Base-by-base conservation (phyloP, 306 rosid species). In the Citrullus colocynthis region DNA sequence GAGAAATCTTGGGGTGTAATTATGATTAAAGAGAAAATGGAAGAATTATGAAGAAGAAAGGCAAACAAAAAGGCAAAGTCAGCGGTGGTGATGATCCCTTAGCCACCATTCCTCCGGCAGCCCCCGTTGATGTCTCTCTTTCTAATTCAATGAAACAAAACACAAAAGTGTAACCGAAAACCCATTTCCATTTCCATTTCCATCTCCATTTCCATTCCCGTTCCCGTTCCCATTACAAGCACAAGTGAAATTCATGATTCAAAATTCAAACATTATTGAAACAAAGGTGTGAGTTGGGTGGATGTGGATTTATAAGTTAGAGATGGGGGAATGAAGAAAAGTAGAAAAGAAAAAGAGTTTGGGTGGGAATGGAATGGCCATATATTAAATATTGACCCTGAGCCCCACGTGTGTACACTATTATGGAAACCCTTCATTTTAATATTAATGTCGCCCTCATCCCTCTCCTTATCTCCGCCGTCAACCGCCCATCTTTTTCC, bases 111-210 rank as follows among this genome's bases (percentile, higher is more conserved):
- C 79, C 72, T 55, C 84, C 80, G 42, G 75, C 48, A 1, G 37
- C 36, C 41, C 54, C 64, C 61, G 64, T 37, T 45, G 16, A 34
- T 24, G 65, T 56, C 54, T 82, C 48, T 77, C 57, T 39, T 8
- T 81, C 48, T 82, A 57, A 60, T 44, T 73, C 4, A 52, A 74
- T 28, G 41, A 28, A 49, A 17, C 48, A 17, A 32, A 18, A 36
- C 17, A 2, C 17, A 42, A 64, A 82, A 76, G 77, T 78, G 94
- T 90, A 91, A 94, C 96, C 34, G 94, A 87, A 74, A 86, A 77
- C 62, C 62, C 7, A 52, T 16, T 52, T 11, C 14, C 51, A 45
- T 45, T 45, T 17, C 57, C 28, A 56, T 56, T 56, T 20, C 21
- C 15, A 48, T 48, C 1, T 24, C 62, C 7, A 52, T 16, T 52